Percentiles rank a stretch among this genome's conserved stretches.
Evolutionary conservation across 2,329 filamentous ascomycete genomes (phyloP).

Genomic region (Pseudocercospora cruenta): DNA sequence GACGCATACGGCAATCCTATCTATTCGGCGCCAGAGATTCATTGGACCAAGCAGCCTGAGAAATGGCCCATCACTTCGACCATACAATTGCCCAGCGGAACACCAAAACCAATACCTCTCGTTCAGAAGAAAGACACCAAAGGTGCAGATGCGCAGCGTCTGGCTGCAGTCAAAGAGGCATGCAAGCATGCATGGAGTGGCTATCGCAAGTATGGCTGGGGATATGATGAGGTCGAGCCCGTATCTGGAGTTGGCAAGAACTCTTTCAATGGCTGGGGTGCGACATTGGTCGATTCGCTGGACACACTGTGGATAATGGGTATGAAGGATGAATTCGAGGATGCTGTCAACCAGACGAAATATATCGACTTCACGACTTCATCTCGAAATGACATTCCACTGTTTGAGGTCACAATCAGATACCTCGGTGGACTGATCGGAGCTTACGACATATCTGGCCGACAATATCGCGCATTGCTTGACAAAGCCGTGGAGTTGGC

Average conservation of each 20-base stretch:
- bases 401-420: slow-evolving; percentile 90
- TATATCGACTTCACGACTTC: slow-evolving; percentile 83
- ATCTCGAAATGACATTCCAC: slow-evolving; percentile 70
- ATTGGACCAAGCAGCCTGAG: slow-evolving; percentile 73
- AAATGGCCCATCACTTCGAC: slow-evolving; percentile 75
- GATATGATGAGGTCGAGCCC: slow-evolving; percentile 83
- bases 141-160: slow-evolving; percentile 64
- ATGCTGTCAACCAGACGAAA: slow-evolving; percentile 70
- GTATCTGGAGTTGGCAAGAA: slow-evolving; percentile 69
- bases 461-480: slow-evolving; percentile 68
- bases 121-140: slow-evolving; percentile 74
- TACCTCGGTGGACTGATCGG: slow-evolving; percentile 85
- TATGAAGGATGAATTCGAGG: slow-evolving; percentile 75
- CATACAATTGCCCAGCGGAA: slow-evolving; percentile 74
- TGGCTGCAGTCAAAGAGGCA: slow-evolving; percentile 70
- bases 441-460: slow-evolving; percentile 81
- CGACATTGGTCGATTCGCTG: slow-evolving; percentile 79
- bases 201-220: slow-evolving; percentile 79
- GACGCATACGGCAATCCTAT: slow-evolving; percentile 10
- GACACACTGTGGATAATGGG: slow-evolving; percentile 90
- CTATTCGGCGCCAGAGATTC: slow-evolving; percentile 36
- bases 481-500: slow-evolving; percentile 79
- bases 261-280: slow-evolving; percentile 90
- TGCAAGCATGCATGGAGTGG: slow-evolving; percentile 80
- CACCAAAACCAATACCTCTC: slow-evolving; percentile 69